Base-by-base conservation (phyloP, 192 early-diverging fungal species). In the Umbelopsis vinacea region DNA sequence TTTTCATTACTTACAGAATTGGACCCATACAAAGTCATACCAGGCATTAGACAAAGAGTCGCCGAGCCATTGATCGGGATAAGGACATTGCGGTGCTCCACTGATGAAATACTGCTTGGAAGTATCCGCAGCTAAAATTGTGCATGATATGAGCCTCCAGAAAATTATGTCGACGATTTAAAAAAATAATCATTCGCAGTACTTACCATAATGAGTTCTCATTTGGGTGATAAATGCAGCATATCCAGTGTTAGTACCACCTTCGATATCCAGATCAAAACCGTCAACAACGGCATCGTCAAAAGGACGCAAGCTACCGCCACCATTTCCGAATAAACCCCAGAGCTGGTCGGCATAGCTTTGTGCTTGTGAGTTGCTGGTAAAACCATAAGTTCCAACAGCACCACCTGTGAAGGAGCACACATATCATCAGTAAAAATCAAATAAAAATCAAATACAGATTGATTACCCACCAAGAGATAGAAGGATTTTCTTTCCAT, bases 1-100 rank as follows among this genome's bases (percentile, higher is more conserved):
- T 24, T 83, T 78, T 57, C 89, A 92, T 70, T 90, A 90, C 81
- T 92, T 89, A 80, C 89, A 93, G 70, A 91, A 93, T 78, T 93
- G 92, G 1, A 93, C 87, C 84, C 87, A 90, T 0, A 93, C 81
- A 88, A 91, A 84, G 67, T 91, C 89, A 7, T 89, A 76, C 63
- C 86, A 89, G 4, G 90, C 85, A 14, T 83, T 76, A 47, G 86
- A 81, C 70, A 91, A 79, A 3, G 89, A 86, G 19, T 83, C 83
- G 12, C 80, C 82, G 0, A 87, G 79, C 66, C 86, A 84, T 15
- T 83, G 76, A 48, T 90, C 89, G 15, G 91, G 87, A 70, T 85
- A 92, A 2, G 88, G 85, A 52, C 92, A 93, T 60, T 93, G 92
- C 8, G 92, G 92, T 2, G 90, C 92, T 0, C 89, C 89, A 3